These are phyloP conservation scores for Suillus spraguei DNA, from an alignment of 768 basidiomycete genomes.

Conservation along the genomic window DNA sequence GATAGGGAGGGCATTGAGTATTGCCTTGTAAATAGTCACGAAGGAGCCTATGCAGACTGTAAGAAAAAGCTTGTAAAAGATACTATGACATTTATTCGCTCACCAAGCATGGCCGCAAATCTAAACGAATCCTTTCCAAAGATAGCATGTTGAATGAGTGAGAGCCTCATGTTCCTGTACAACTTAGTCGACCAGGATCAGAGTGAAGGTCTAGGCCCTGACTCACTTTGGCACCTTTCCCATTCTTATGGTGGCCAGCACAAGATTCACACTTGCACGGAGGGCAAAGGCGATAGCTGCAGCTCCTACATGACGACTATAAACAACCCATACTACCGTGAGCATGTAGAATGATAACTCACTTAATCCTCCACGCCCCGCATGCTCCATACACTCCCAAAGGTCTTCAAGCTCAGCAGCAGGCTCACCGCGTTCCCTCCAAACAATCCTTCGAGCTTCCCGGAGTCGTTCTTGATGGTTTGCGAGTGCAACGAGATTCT, in stretches of 20 bases:
- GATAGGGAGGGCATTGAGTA: conserved; percentile 78
- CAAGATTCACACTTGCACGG: conserved; percentile 80
- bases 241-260: conserved; percentile 75
- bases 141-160: conserved; percentile 76
- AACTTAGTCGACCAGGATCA: not conserved
- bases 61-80: not conserved
- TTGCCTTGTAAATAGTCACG: conserved; percentile 74
- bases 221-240: conserved; percentile 63
- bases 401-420: conserved; percentile 66
- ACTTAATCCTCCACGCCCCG: conserved; percentile 71
- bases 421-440: conserved; percentile 79
- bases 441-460: conserved; percentile 78
- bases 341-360: conserved; percentile 34
- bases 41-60: conserved; percentile 57
- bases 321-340: not conserved
- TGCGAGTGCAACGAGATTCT: conserved; percentile 82
- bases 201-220: not conserved
- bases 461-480: conserved; percentile 78
- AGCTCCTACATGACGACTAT: conserved; percentile 56
- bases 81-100: conserved; percentile 15
- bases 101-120: conserved; percentile 88
- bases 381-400: conserved; percentile 71
- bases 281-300: conserved; percentile 80
- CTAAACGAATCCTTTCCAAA: conserved; percentile 83
- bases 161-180: conserved; percentile 60